Percentiles rank a stretch among this genome's conserved stretches.
Evolutionary conservation across 352 stramenopile species (phyloP).

Genomic region (Globisporangium cederbergense): DNA sequence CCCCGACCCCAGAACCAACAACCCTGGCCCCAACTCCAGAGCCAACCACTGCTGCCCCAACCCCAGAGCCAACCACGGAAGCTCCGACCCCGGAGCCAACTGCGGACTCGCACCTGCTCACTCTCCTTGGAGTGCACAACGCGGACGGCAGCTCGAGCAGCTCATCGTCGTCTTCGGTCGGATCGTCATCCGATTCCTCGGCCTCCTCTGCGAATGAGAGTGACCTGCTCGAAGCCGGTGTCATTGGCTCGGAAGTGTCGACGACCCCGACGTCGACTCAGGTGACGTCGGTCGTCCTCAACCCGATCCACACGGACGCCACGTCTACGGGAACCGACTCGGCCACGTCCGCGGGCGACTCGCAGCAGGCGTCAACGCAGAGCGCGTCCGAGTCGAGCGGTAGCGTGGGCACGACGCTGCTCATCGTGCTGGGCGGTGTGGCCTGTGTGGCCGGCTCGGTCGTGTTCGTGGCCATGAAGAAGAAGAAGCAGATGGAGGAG

Average conservation of each 20-base stretch:
- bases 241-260: not conserved
- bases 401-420: constrained; percentile 1
- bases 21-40: constrained; percentile 11
- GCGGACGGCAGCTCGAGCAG: not conserved
- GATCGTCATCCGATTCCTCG: not conserved
- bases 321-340: not conserved
- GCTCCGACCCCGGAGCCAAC: constrained; percentile 10
- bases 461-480: constrained; percentile 31
- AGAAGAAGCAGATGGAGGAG: constrained; percentile 32
- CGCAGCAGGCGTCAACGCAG: constrained; percentile 14
- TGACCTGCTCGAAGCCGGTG: constrained; percentile 6
- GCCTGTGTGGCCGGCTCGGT: constrained; percentile 18
- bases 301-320: not conserved
- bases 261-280: constrained; percentile 2
- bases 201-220: not conserved
- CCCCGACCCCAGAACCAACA: constrained; percentile 11
- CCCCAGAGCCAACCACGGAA: constrained; percentile 8
- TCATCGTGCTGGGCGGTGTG: constrained; percentile 20
- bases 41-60: constrained; percentile 6
- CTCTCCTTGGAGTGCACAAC: not conserved
- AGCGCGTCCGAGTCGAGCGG: not conserved
- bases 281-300: constrained; percentile 8
- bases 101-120: constrained; percentile 2
- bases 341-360: not conserved
- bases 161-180: constrained; percentile 2